A percentile compares a stretch with the other conserved stretches of the same genome.
These are phyloP conservation scores for Datisca glomerata DNA, from an alignment of 306 rosid species.

Conservation along the genomic window DNA sequence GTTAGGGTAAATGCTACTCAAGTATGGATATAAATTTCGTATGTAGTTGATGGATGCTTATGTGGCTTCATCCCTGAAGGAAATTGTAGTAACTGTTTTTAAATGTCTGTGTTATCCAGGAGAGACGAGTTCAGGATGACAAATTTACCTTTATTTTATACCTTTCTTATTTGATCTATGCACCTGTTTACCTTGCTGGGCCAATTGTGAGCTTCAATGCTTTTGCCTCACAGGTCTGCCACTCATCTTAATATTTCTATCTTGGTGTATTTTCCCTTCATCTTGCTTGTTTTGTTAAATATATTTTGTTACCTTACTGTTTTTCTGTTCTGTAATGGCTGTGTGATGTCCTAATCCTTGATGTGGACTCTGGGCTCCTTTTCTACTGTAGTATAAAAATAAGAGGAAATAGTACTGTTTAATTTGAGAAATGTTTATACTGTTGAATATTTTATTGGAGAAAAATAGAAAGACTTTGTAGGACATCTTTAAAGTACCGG, in stretches of 20 bases:
- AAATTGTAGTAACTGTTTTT: conserved; percentile 3
- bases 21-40: conserved; percentile 9
- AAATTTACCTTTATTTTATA: conserved; percentile 41
- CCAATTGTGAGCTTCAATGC: conserved; percentile 93
- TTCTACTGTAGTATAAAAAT: too few species aligned
- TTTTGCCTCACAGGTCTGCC: conserved; percentile 83
- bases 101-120: conserved; percentile 34
- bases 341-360: too few species aligned
- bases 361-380: too few species aligned
- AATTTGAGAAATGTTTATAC: too few species aligned
- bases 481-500: neutral
- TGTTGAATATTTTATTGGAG: too few species aligned
- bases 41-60: conserved; percentile 9
- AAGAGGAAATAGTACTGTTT: too few species aligned
- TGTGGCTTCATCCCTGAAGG: conserved; percentile 9
- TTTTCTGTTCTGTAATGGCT: neutral
- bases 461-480: neutral
- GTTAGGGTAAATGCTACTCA: conserved; percentile 36
- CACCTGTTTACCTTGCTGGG: conserved; percentile 89
- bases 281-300: too few species aligned
- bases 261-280: neutral
- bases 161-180: conserved; percentile 78
- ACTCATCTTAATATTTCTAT: conserved; percentile 8
- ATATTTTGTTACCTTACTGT: neutral
- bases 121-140: conserved; percentile 52